Evolutionary conservation across 2,329 filamentous ascomycete genomes (phyloP), one percentile per base, ranked within the genome.

Genomic region (Trichoderma sp.): DNA sequence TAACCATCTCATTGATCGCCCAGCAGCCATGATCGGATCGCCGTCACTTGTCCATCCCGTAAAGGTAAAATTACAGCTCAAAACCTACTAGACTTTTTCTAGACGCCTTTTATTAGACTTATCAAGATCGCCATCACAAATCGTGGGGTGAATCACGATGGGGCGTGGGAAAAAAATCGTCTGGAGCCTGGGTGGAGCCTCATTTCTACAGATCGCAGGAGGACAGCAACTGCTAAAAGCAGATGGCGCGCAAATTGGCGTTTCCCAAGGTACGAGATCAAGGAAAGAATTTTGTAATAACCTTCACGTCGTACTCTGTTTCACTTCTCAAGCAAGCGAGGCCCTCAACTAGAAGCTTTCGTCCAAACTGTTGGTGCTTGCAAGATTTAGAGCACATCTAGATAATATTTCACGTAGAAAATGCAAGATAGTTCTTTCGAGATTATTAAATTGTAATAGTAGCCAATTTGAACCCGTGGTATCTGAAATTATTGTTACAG

Each of bases 381-480:
- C 8, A 11, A 19, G 37, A 19, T 19, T 5, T 7, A 19, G 5
- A 5, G 5, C 6, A n/a, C 24, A 47, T 7, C 35, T n/a, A 8
- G 0, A 47, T 29, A 6, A 6, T 11, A 33, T 19, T 35, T 35
- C 16, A 55, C 53, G 21, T 3, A n/a, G 8, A 57, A 13, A 65
- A 35, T 1, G 6, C 27, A 24, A 24, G 19, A 21, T 16, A 57
- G 5, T 19, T 35, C n/a, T 8, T 33, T 1, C 31, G 27, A 24
- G 37, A 37, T 47, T 19, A 47, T 66, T 29, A 60, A 60, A 31
- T 49, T 40, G 47, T n/a, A 40, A 33, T 40, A 52, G 27, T 29
- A 60, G 55, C 40, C 64, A 60, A 40, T 66, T 57, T 37, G 62
- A 64, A 43, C 49, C 62, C 53, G 27, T 66, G 62, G 62, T 66